Base-by-base conservation (phyloP, 139 green algal species). In the Pedinophyceae sp. region DNA sequence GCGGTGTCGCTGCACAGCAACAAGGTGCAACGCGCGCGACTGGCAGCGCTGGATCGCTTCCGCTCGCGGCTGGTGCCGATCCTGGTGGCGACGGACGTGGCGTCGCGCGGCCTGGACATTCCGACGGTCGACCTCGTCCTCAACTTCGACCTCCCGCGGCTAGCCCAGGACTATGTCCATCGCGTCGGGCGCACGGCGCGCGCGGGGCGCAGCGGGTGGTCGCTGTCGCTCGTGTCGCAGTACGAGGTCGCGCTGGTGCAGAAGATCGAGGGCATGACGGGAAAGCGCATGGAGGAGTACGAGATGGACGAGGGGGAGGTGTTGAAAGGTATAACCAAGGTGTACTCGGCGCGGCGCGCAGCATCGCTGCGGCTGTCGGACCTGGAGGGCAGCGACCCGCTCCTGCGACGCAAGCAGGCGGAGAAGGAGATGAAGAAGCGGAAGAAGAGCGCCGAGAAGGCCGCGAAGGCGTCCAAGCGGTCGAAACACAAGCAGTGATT, bases 51-150 rank as follows among this genome's bases (percentile, higher is more conserved):
- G 6, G 57, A 77, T 6, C 45, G 57, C 28, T 95, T 95, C 77
- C 84, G 82, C 47, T 58, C 45, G 4, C 62, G 70, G 2, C 64
- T 62, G 30, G 67, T 76, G 22, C 66, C 68, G 17, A 62, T 30
- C 50, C 30, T 30, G 30, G 23, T 57, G 10, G 20, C 20, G 7
- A 50, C n/a, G 19, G 88, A 97, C 58, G 86, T 97, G 2, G 88
- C 85, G 0, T 78, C 69, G 2, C 60, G 93, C 5, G 91, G 91
- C 3, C 72, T 99, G 50, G 91, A 99, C 74, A 98, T 99, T 27
- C 76, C 83, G 20, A 77, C 68, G 0, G 89, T 99, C 34, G 80
- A 95, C 54, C 64, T 87, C 10, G 91, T 99, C 4, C 60, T 97
- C 56, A 97, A 95, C 64, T 96, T 80, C 60, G 89, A 97, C 59